A percentile compares a stretch with the other conserved stretches of the same genome.
These are phyloP conservation scores for Geosmithia putterillii DNA, from an alignment of 2,329 filamentous ascomycete genomes.

Conservation along the genomic window DNA sequence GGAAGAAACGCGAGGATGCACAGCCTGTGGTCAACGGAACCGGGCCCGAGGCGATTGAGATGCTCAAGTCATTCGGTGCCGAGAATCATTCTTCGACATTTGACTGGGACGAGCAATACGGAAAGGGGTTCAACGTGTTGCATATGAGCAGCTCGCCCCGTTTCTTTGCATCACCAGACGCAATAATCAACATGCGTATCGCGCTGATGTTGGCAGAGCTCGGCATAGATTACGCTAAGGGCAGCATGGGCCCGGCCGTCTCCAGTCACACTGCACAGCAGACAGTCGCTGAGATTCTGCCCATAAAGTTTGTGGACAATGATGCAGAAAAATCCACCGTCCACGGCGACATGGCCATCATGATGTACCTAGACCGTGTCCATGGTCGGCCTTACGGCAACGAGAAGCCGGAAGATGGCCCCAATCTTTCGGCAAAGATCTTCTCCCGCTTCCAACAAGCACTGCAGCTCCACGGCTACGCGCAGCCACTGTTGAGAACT, in stretches of 20 bases:
- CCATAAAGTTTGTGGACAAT: conserved; percentile 42
- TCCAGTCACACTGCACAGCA: not conserved
- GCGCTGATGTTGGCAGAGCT: conserved; percentile 36
- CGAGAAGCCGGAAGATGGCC: conserved; percentile 9
- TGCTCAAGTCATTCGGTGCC: conserved; percentile 69
- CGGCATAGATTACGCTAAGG: conserved; percentile 31
- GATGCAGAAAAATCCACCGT: conserved; percentile 33
- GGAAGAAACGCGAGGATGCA: conserved; percentile 51
- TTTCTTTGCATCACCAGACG: conserved; percentile 36
- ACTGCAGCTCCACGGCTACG: conserved; percentile 20
- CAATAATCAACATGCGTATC: conserved; percentile 34
- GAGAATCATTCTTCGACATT: conserved; percentile 70
- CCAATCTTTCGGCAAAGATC: conserved; percentile 15
- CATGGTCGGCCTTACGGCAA: conserved; percentile 14
- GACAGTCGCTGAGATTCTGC: conserved; percentile 6
- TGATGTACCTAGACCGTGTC: conserved; percentile 48
- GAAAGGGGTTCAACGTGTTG: conserved; percentile 71
- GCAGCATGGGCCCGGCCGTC: conserved; percentile 17
- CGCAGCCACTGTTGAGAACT: conserved; percentile 12
- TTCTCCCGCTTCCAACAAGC: conserved; percentile 29
- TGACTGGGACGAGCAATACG: conserved; percentile 66
- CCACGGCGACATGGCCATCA: conserved; percentile 37
- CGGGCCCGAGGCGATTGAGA: conserved; percentile 46
- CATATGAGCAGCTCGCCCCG: conserved; percentile 44
- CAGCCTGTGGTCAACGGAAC: conserved; percentile 57